Evolutionary conservation across 768 basidiomycete genomes (phyloP), one percentile per base, ranked within the genome.

Genomic region (Leccinum longicurvipes): DNA sequence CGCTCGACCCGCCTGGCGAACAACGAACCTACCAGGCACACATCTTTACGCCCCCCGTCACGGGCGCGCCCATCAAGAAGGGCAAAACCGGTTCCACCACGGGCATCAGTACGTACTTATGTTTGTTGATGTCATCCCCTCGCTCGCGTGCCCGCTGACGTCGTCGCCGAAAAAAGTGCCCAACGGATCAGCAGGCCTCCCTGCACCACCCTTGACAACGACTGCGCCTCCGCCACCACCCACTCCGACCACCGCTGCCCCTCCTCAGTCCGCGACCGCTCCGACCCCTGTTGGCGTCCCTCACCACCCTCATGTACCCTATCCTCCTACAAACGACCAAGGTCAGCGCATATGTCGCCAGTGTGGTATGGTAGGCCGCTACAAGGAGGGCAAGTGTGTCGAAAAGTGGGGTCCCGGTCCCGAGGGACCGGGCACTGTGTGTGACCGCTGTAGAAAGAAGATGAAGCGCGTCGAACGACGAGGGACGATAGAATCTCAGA

Each of bases 381-480:
- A 91, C 73, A 90, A 90, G 73, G 89, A 91, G 21, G 87, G 85
- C 9, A 89, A 89, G 61, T 91, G 89, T 66, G 89, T 91, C 50
- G 89, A 91, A 65, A 91, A 91, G 70, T 91, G 89, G 89, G 89
- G 89, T 1, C 89, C 89, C 23, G 89, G 89, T 4, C 89, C 89
- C 47, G 81, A 85, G 71, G 89, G 89, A 0, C 89, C 89, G 50
- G 89, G 89, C 21, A 91, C 89, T 0, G 89, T 91, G 0, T 91
- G 89, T 64, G 89, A 91, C 75, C 75, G 89, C 80, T 90, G 89
- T 70, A 81, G 89, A 50, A 91, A 91, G 70, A 90, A 91, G 70
- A 89, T 90, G 87, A 91, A 91, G 72, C 82, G 89, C 2, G 86
- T 89, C 49, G 89, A 91, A 65, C 76, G 87, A 21, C 76, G 88